phyloP scores from a whole-genome alignment of 1,139 yeast species.

The Suhomyces bribrorum region DNA sequence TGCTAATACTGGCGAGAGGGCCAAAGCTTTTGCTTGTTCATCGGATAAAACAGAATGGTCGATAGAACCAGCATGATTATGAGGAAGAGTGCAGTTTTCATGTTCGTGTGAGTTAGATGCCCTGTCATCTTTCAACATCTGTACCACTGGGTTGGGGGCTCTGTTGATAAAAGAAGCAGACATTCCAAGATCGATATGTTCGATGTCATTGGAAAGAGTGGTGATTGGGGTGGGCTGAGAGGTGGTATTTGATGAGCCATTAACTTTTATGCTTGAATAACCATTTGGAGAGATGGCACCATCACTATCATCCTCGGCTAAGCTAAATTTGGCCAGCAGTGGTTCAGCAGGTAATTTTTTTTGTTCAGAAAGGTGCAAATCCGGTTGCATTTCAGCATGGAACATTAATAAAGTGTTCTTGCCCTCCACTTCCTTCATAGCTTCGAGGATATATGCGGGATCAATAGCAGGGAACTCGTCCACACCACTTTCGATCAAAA shows the following conservation, averaged over 20 bases:
- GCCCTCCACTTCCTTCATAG: conserved; percentile 62
- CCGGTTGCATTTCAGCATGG: conserved; percentile 80
- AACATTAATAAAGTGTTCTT: conserved; percentile 77
- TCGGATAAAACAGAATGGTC: conserved; percentile 44
- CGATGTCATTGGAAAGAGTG: conserved; percentile 25
- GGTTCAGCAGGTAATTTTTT: conserved; percentile 2
- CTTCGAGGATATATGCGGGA: conserved; percentile 60
- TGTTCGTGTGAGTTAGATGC: conserved; percentile 28
- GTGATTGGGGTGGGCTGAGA: neutral
- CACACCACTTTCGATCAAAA: conserved; percentile 88
- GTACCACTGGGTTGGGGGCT: conserved; percentile 42
- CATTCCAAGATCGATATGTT: conserved; percentile 45
- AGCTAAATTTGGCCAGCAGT: conserved; percentile 1
- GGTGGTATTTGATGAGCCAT: neutral
- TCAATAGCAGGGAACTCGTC: conserved; percentile 88
- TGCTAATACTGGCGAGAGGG: conserved; percentile 54
- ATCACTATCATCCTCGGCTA: conserved; percentile 3
- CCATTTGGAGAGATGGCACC: conserved; percentile 1
- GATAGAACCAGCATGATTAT: conserved; percentile 42
- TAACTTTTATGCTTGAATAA: no score
- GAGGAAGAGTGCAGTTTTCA: conserved; percentile 38
- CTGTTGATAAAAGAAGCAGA: conserved; percentile 46
- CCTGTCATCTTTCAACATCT: conserved; percentile 25
- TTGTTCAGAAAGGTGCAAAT: conserved; percentile 24
- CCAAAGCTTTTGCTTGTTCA: conserved; percentile 53